phyloP scores from a whole-genome alignment of 352 stramenopile species.

The Globisporangium cederbergense region DNA sequence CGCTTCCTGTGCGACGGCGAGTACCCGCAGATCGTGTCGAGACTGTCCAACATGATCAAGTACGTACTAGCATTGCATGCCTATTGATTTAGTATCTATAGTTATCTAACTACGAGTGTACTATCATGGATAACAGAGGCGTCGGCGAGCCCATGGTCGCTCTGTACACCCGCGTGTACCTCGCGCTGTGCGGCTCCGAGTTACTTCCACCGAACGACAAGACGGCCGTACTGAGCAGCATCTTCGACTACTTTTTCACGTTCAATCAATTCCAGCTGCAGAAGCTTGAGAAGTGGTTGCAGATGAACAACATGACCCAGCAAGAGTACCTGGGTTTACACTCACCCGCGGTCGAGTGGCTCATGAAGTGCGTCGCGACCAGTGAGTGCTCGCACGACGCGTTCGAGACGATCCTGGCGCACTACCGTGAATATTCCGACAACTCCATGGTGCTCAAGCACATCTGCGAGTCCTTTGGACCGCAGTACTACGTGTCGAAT shows the following conservation, averaged over 20 bases:
- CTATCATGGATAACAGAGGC: slow-evolving; percentile 46
- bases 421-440: slow-evolving; percentile 82
- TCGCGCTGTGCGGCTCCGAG: slow-evolving; percentile 67
- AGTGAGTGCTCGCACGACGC: slow-evolving; percentile 31
- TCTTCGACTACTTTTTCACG: slow-evolving; percentile 89
- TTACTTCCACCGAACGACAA: slow-evolving; percentile 43
- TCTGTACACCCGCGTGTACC: slow-evolving; percentile 82
- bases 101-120: neutral
- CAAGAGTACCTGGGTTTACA: slow-evolving; percentile 75
- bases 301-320: slow-evolving; percentile 48
- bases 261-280: slow-evolving; percentile 69
- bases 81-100: neutral
- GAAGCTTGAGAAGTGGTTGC: slow-evolving; percentile 50
- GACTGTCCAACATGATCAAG: slow-evolving; percentile 87
- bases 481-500: slow-evolving; percentile 51
- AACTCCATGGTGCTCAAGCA: slow-evolving; percentile 90
- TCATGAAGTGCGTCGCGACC: slow-evolving; percentile 64
- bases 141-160: slow-evolving; percentile 86
- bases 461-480: slow-evolving; percentile 73
- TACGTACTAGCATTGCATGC: slow-evolving; percentile 22
- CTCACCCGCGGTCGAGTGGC: slow-evolving; percentile 85
- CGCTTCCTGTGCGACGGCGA: slow-evolving; percentile 89
- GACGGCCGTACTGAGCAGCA: slow-evolving; percentile 54
- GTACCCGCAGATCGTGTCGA: slow-evolving; percentile 79
- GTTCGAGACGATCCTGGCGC: slow-evolving; percentile 65